Evolutionary conservation across 2,329 filamentous ascomycete species (phyloP), one percentile per base, ranked within the genome.

Genomic region (Hymenotorrendiella dingleyae): DNA sequence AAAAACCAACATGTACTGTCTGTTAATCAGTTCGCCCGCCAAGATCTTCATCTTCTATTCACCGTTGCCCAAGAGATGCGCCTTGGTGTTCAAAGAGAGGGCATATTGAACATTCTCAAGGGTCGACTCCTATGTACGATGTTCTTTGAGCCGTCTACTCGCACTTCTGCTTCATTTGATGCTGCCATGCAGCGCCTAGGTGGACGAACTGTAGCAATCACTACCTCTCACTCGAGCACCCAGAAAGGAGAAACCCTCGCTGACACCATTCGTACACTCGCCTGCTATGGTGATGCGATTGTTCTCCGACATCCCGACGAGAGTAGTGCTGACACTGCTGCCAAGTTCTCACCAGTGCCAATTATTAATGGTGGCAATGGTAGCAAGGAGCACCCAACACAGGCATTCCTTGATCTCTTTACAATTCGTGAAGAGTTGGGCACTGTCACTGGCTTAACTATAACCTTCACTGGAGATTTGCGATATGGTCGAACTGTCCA

Each of bases 291-390:
- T 49, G 93, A 98, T 62, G 93, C 90, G 12, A 81, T 98, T 51
- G 89, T 98, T n/a, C 80, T 98, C 35, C 89, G 93, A 41, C 93
- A 98, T 64, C 91, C 93, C 2, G 78, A 87, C 36, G 86, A 90
- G 62, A 76, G 73, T 52, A 89, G 85, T 48, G 86, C 88, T 20
- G 81, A 89, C 39, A 78, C 84, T 38, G 93, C 91, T 1, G 82
- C 84, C 58, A 91, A 90, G 63, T 94, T 84, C 70, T 89, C 87
- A 32, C 81, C 84, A 12, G 87, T 96, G 1, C 93, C 93, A 1
- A 82, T 98, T 60, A 91, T 98, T 73, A 98, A 98, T 63, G 93
- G 89, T 52, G 93, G 93, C 38, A 98, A 98, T 63, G 93, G 93
- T 51, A 89, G 85, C 67, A 82, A 87, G 57, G 93, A 98, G 70